Conservation (phyloP, 345 rosid species). For the Melastoma malabathricum region DNA sequence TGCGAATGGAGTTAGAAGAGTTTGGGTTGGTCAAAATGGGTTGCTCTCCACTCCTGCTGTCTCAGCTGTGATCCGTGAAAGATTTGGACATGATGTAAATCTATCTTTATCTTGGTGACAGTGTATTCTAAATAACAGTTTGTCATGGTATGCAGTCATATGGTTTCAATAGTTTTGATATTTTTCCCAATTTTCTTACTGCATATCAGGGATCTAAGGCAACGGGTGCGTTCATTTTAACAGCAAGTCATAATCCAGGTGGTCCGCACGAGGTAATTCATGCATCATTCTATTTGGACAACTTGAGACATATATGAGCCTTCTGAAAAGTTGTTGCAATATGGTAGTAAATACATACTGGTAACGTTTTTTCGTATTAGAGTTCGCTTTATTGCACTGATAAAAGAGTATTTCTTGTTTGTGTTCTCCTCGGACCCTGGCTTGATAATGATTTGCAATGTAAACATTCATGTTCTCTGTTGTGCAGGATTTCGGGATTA, state of each 20-base stretch:
- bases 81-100: constrained; percentile 75
- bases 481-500: constrained; percentile 91
- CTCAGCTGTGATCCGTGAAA: constrained; percentile 91
- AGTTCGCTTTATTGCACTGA: no score
- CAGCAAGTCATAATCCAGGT: constrained; percentile 99
- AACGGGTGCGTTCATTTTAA: constrained; percentile 87
- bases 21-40: constrained; percentile 95
- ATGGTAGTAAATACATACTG: no score
- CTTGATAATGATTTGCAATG: not conserved
- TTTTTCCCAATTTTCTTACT: no score
- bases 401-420: not conserved
- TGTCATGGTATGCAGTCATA: not conserved
- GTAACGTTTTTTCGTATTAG: no score
- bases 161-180: no score
- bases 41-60: constrained; percentile 99
- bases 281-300: not conserved
- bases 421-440: not conserved
- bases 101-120: constrained; percentile 6
- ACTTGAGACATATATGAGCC: no score
- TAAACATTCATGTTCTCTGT: not conserved
- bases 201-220: constrained; percentile 76
- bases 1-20: constrained; percentile 85
- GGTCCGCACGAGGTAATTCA: constrained; percentile 81
- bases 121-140: not conserved
- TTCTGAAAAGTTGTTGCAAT: no score